These are phyloP conservation scores for Multifurca ochricompacta DNA, from an alignment of 768 basidiomycete species.

Conservation along the genomic window DNA sequence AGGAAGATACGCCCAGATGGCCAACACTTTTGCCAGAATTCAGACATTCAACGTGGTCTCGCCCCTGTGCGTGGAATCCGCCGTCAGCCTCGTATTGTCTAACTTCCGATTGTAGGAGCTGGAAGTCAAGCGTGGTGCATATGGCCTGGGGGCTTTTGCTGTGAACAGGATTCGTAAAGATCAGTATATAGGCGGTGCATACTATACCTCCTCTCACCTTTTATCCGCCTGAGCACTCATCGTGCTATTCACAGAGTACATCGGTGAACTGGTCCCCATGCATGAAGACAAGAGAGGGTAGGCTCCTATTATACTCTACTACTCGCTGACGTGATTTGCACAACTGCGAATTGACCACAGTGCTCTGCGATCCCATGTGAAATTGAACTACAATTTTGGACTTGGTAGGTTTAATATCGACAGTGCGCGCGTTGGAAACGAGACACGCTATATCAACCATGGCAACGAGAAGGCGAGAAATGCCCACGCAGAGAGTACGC, in stretches of 20 bases:
- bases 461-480: slow-evolving; percentile 32
- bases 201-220: not conserved
- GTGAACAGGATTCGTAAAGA: not conserved
- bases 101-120: not conserved
- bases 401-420: slow-evolving; percentile 50
- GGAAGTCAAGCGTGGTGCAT: slow-evolving; percentile 23
- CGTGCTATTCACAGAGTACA: slow-evolving; percentile 42
- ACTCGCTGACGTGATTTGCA: no score
- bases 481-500: slow-evolving; percentile 39
- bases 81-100: not conserved
- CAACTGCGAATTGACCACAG: slow-evolving; percentile 24
- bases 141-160: slow-evolving; percentile 48
- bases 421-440: slow-evolving; percentile 47
- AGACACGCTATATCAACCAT: slow-evolving; percentile 66
- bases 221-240: not conserved
- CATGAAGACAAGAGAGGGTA: slow-evolving; percentile 43
- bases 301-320: slow-evolving; percentile 20
- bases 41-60: slow-evolving; percentile 11
- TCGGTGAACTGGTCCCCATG: slow-evolving; percentile 52
- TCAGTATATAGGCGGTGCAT: slow-evolving; percentile 25
- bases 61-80: not conserved
- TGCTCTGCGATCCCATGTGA: slow-evolving; percentile 37
- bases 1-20: not conserved
- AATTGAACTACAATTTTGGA: slow-evolving; percentile 56
- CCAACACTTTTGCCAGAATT: not conserved